Base-by-base conservation (phyloP, 192 early-diverging fungal genomes). In the Phlyctochytrium bullatum region DNA sequence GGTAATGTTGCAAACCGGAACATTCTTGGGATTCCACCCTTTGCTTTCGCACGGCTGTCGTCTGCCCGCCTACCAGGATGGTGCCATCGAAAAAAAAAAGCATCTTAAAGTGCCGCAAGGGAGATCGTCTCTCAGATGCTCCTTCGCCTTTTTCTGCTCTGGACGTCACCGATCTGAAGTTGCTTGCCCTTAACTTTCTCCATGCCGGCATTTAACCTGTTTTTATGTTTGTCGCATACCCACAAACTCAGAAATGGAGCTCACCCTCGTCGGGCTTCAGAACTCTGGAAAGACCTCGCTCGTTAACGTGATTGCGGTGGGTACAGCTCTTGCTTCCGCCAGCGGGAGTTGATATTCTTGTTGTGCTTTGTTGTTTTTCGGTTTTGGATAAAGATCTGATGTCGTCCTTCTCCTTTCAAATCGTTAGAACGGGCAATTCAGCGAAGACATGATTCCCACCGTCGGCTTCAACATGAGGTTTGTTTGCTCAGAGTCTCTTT, bases 391-490 rank as follows among this genome's bases (percentile, higher is more conserved):
- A n/a, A n/a, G n/a, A n/a, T n/a, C n/a, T n/a, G n/a, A n/a, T n/a
- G n/a, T n/a, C 40, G 20, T 47, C 40, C 6, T 47, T 47, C 27
- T 62, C 68, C 2, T 63, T 54, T 47, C 36, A 50, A 10, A 54
- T 59, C 34, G 29, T 51, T 64, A 77, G 77, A 78, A 74, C 72
- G 77, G 75, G 17, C 73, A 69, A 66, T 82, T 94, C 88, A 84
- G 64, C 20, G 84, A 84, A 64, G 82, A 83, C 61, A 82, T 80
- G 86, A 98, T 98, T 53, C 97, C 97, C 1, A 99, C 97, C 3
- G 94, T 99, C 25, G 97, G 97, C 12, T 99, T 98, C 76, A 98
- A 98, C 74, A 99, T 99, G 97, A 86, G 96, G 68, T 98, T 90
- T 71, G 90, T 93, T 62, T 66, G 65, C 28, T 6, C 30, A 24